phyloP scores from a whole-genome alignment of 495 filamentous ascomycete species.

The Xylaria acuta region DNA sequence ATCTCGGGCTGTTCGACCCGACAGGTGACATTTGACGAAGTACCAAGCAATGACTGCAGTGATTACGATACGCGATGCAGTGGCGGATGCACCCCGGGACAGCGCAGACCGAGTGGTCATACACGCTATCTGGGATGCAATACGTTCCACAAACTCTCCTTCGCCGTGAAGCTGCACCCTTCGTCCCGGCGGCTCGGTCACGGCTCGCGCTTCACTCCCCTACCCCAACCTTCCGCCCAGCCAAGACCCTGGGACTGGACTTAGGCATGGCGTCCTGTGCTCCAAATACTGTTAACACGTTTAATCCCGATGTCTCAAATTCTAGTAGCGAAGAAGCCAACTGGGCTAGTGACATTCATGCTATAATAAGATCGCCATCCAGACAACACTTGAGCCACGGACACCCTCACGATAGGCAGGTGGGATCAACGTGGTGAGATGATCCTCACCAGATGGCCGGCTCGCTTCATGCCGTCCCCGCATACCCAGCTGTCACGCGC shows the following conservation, averaged over 20 bases:
- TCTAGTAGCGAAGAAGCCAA: neutral
- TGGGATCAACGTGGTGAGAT: conserved; percentile 13
- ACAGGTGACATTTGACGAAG: conserved; percentile 1
- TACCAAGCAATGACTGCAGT: conserved; percentile 15
- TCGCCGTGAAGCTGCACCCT: conserved; percentile 9
- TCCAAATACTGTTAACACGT: conserved; percentile 3
- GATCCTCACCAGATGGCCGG: conserved; percentile 14
- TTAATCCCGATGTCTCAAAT: neutral
- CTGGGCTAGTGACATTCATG: neutral
- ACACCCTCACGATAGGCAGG: conserved; percentile 19
- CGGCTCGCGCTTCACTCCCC: conserved; percentile 10
- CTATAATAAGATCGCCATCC: conserved; percentile 15
- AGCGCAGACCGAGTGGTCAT: conserved; percentile 13
- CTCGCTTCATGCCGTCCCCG: conserved; percentile 25
- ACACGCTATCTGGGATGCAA: neutral
- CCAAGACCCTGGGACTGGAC: conserved; percentile 7
- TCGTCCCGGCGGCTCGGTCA: conserved; percentile 24
- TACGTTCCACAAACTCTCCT: conserved; percentile 9
- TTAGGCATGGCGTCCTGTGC: conserved; percentile 1
- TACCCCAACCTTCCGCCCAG: neutral
- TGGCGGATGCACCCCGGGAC: neutral
- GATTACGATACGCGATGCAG: conserved; percentile 11
- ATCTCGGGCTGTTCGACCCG: neutral
- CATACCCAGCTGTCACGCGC: conserved; percentile 22
- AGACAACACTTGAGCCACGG: neutral